phyloP scores from a whole-genome alignment of 73 alveolate genomes.

The Uronychia setigera region DNA sequence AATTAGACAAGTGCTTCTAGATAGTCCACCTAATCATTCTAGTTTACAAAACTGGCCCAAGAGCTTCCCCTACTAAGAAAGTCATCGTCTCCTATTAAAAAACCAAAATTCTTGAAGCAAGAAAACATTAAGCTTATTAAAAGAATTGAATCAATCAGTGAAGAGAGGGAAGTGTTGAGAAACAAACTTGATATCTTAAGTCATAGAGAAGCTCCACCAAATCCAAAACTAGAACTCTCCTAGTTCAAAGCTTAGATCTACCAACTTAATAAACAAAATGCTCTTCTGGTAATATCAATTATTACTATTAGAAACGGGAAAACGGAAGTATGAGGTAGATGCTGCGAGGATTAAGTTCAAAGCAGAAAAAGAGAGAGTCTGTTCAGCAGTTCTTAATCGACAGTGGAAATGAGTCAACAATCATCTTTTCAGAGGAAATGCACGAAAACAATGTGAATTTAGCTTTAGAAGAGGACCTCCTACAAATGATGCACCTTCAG shows the following conservation, averaged over 20 bases:
- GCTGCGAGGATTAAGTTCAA: neutral
- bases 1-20: neutral
- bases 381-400: neutral
- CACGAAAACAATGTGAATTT: neutral
- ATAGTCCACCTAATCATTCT: neutral
- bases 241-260: neutral
- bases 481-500: neutral
- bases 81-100: neutral
- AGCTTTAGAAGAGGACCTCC: neutral
- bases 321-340: neutral
- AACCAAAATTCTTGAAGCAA: neutral
- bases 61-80: neutral
- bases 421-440: neutral
- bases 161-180: neutral
- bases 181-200: neutral
- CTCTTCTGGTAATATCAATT: neutral
- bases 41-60: neutral
- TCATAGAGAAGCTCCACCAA: no score
- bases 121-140: neutral
- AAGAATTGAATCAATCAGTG: neutral
- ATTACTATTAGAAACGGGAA: neutral
- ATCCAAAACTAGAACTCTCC: no score
- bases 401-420: neutral
- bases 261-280: no score
- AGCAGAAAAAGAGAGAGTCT: neutral